Base-by-base conservation (phyloP, 169 alveolate genomes). In the Plasmodium vinckei region DNA sequence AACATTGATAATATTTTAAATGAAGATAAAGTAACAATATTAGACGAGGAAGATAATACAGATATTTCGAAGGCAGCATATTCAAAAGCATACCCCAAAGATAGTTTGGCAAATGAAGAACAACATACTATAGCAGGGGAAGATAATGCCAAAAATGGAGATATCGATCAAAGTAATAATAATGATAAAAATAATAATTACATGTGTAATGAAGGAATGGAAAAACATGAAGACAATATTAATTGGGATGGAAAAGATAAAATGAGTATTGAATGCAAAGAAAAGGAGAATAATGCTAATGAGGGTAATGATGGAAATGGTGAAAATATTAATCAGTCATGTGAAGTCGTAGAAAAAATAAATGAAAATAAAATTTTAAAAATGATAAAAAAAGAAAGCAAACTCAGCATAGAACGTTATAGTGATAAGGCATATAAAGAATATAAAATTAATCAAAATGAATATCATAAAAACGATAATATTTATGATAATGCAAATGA, bases 181-280 rank as follows among this genome's bases (percentile, higher is more conserved):
- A 51, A 6, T 51, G 59, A 3, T 9, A 15, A 51, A 13, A 51
- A 51, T 51, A 51, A 51, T 51, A 15, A 15, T 9, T 12, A 51
- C 7, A 51, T 13, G 3, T 13, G 59, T 51, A 15, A 15, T 15
- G 59, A 9, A 51, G 7, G 3, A 4, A 51, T 13, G 59, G 59
- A 15, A 51, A 15, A 6, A 51, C 4, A 13, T 15, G 19, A 63
- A 9, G 39, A n/a, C 2, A 54, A 77, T 23, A 57, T 19, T 21
- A 77, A 63, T 13, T 63, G 61, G 15, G 69, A 64, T 23, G 53
- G 39, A 19, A 71, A 56, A 9, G 84, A 82, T 21, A 54, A 54
- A 54, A 7, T 21, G 17, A 53, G 39, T 13, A 23, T 17, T 13
- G 23, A 53, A 21, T 5, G 6, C 3, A 21, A 54, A 27, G n/a